phyloP scores from a whole-genome alignment of 2,329 filamentous ascomycete genomes.

The Epichloe coenophiala region DNA sequence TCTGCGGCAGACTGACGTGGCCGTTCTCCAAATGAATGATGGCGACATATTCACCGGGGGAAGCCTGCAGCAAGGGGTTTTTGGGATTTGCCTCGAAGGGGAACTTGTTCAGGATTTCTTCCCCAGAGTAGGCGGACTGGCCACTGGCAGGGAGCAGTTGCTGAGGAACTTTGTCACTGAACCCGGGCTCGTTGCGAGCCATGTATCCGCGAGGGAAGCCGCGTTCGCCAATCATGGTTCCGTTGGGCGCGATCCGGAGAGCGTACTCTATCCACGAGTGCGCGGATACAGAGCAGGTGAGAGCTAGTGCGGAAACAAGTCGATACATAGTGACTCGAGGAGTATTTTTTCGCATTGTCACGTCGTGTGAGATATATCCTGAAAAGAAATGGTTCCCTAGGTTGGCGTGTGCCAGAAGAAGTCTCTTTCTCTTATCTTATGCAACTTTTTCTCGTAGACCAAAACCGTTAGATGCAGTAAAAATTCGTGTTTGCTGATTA shows the following conservation, averaged over 20 bases:
- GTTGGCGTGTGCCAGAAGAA: neutral
- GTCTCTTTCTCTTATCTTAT: neutral
- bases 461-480: neutral
- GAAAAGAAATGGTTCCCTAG: neutral
- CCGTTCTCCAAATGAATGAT: slow-evolving; percentile 63
- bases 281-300: slow-evolving; percentile 24
- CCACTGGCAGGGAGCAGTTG: slow-evolving; percentile 48
- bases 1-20: slow-evolving; percentile 50
- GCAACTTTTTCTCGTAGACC: neutral
- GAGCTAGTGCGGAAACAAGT: slow-evolving; percentile 16
- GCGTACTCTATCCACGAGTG: slow-evolving; percentile 81
- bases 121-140: slow-evolving; percentile 50
- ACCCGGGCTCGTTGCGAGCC: slow-evolving; percentile 39
- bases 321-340: neutral
- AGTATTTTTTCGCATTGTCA: neutral
- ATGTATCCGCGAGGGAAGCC: slow-evolving; percentile 67
- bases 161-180: slow-evolving; percentile 44
- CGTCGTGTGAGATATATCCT: slow-evolving; percentile 3
- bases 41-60: slow-evolving; percentile 49
- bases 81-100: slow-evolving; percentile 25
- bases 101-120: slow-evolving; percentile 36
- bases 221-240: slow-evolving; percentile 53
- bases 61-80: slow-evolving; percentile 48
- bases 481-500: neutral
- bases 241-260: slow-evolving; percentile 56